Percentiles rank a stretch among this genome's conserved stretches.
phyloP scores from a whole-genome alignment of 805 yeast species.

The Starmerella stellata region DNA sequence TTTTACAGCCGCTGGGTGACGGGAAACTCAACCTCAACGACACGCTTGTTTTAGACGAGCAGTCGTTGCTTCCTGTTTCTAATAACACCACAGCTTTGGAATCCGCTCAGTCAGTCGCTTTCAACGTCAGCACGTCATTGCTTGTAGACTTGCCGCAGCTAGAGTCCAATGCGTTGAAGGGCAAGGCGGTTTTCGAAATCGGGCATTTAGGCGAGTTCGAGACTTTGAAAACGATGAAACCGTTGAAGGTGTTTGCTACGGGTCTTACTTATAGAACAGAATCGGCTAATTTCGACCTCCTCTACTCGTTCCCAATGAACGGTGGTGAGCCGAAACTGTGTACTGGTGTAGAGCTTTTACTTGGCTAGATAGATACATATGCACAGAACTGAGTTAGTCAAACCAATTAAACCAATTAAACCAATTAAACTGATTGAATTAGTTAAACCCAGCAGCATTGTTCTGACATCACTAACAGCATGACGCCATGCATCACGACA shows the following conservation, averaged over 20 bases:
- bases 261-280: constrained; percentile 44
- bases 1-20: constrained; percentile 6
- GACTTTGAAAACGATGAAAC: constrained; percentile 33
- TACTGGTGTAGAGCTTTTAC: constrained; percentile 37
- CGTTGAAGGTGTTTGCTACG: constrained; percentile 36
- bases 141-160: constrained; percentile 22
- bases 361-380: constrained; percentile 3
- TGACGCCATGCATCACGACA: too few species aligned
- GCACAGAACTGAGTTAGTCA: too few species aligned
- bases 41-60: constrained; percentile 64
- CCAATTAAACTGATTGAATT: too few species aligned
- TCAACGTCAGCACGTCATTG: constrained; percentile 51
- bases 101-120: constrained; percentile 34
- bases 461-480: too few species aligned
- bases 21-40: constrained; percentile 43
- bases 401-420: too few species aligned
- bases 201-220: constrained; percentile 28
- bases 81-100: constrained; percentile 50
- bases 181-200: constrained; percentile 26
- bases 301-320: constrained; percentile 40
- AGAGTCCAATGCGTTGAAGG: constrained; percentile 36
- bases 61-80: constrained; percentile 46
- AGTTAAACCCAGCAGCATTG: too few species aligned
- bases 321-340: constrained; percentile 39
- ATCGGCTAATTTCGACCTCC: constrained; percentile 43